Base-by-base conservation (phyloP, 139 green algal species). In the Chloropicon primus region DNA sequence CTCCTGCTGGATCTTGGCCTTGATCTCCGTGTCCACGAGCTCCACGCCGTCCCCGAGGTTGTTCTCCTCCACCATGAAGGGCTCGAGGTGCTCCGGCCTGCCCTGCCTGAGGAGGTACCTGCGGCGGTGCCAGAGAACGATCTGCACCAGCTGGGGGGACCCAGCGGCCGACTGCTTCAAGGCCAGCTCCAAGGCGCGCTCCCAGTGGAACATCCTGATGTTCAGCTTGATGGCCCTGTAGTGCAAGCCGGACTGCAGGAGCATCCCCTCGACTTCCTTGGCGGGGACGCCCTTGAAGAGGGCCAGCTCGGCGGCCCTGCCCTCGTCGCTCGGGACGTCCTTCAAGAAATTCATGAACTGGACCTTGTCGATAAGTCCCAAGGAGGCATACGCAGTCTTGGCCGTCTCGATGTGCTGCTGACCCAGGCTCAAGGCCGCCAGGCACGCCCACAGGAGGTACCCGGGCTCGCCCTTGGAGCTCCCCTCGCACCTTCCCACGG, bases 201-300 rank as follows among this genome's bases (percentile, higher is more conserved):
- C 71, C 41, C 41, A 62, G 41, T 74, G 71, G 23, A 26, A 26
- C 17, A 92, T 79, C 76, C 82, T 80, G 27, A 94, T 85, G 82
- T 91, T 89, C 54, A 94, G 78, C 79, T 94, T 88, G 81, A 96
- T 91, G n/a, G 91, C 91, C 23, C 88, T 81, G 81, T 89, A 94
- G 1, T 86, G 27, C 22, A 94, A 78, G 0, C 88, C 86, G n/a
- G 88, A 88, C 83, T 93, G 84, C 79, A 82, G 25, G 0, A 95
- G 81, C 26, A 92, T 90, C 41, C 78, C 75, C 81, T 95, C 90
- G 22, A 85, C 90, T 79, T 92, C 85, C 22, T 90, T 82, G 1
- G 85, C 80, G 75, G 80, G 79, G 2, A 74, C 71, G 23, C 84
- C 76, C 54, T 80, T 77, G 78, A 92, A 90, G 73, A 92, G 73